These are phyloP conservation scores for Borealophlyctis nickersoniae DNA, from an alignment of 192 early-diverging fungal species.

Conservation along the genomic window DNA sequence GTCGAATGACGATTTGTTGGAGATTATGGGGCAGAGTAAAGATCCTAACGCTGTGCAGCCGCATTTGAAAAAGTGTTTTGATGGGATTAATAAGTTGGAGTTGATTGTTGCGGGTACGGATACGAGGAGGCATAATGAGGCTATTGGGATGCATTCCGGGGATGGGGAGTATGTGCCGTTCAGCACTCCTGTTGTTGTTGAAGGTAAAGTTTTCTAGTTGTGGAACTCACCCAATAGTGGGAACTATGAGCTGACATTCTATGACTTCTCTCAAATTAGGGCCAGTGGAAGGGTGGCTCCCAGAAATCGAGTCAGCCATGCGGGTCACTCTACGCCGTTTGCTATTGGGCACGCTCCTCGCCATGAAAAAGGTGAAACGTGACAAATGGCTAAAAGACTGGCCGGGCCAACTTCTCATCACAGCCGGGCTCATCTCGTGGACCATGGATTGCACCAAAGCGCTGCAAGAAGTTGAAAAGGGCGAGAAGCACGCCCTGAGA, in stretches of 20 bases:
- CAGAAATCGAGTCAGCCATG: conserved; percentile 54
- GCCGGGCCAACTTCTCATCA: conserved; percentile 58
- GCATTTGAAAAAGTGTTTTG: conserved; percentile 62
- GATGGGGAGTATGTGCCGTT: conserved; percentile 65
- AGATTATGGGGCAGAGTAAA: conserved; percentile 58
- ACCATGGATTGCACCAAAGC: conserved; percentile 58
- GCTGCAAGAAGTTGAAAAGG: conserved; percentile 55
- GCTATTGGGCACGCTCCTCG: conserved; percentile 45
- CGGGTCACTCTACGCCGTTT: conserved; percentile 48
- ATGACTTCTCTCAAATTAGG: too few species aligned
- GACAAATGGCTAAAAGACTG: conserved; percentile 65
- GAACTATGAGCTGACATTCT: not conserved
- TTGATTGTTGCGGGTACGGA: conserved; percentile 47
- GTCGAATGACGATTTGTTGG: conserved; percentile 59
- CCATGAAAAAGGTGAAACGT: conserved; percentile 55
- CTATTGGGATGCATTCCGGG: conserved; percentile 57
- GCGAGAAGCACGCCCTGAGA: conserved; percentile 54
- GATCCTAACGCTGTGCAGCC: conserved; percentile 60
- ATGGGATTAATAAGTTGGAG: conserved; percentile 55
- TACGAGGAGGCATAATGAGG: conserved; percentile 51
- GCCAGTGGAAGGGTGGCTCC: conserved; percentile 54
- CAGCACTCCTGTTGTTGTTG: conserved; percentile 44
- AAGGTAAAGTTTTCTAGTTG: conserved; percentile 27
- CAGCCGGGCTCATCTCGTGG: conserved; percentile 55
- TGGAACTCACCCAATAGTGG: conserved; percentile 10